Evolutionary conservation across 2,329 filamentous ascomycete species (phyloP), one percentile per base, ranked within the genome.

Genomic region (Microdochium trichocladiopsis): DNA sequence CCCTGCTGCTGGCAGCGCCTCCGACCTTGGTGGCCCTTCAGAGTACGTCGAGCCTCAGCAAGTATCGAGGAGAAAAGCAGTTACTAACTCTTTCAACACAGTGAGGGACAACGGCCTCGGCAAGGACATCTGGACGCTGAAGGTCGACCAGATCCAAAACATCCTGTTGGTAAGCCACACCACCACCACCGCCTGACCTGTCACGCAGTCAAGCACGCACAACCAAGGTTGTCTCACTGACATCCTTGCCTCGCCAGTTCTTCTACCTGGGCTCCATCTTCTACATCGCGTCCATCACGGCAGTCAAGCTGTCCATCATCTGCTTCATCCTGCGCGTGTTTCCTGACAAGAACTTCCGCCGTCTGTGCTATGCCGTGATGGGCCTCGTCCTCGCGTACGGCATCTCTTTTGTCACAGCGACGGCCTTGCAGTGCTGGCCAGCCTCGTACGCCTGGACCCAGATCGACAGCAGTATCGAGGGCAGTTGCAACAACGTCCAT

Each of bases 281-380:
- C 31, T 69, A 69, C 56, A 62, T 68, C 28, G 57, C 62, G 25
- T 58, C 64, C n/a, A 60, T 66, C 2, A 59, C 62, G 2, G 57
- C 68, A 4, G 65, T 58, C 21, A 68, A 69, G 56, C 63, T 69
- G 18, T 67, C 66, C 6, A 60, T 69, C 47, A 56, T 69, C 4
- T 60, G 60, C 52, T 67, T 69, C 55, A 63, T 63, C 52, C 61
- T 69, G 12, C 60, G 62, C 28, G 60, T 69, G 24, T 69, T 69
- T 43, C 64, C 66, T 2, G 55, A 55, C 22, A 59, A 60, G 51
- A 48, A 50, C 1, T 63, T 68, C 50, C 60, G 63, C 4, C 54
- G n/a, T 3, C 22, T 59, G 11, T 56, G 62, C 8, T 68, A 58
- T 48, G 53, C 47, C 11, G 53, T 63, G 24, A 62, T 66, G 54